Conservation (phyloP, 345 rosid species). For the Linum usitatissimum region DNA sequence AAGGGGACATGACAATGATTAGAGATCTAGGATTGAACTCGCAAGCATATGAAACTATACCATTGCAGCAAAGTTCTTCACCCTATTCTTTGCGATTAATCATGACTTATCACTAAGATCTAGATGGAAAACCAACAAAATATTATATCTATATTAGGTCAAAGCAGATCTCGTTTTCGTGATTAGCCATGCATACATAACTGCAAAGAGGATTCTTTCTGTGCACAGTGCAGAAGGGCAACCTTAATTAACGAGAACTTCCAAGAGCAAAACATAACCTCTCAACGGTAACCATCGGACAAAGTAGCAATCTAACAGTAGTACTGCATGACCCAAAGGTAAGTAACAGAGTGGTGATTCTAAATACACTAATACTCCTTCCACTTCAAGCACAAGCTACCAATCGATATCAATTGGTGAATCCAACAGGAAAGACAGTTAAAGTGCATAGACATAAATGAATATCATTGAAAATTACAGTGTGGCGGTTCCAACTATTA, state of each 20-base stretch:
- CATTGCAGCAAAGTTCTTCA: not conserved
- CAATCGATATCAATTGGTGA: not conserved
- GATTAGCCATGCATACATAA: no score
- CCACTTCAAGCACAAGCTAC: not conserved
- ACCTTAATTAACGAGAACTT: no score
- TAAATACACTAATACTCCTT: not conserved
- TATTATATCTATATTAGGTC: not conserved
- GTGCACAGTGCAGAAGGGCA: not conserved
- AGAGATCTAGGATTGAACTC: not conserved
- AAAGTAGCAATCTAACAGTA: not conserved
- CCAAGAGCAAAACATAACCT: not conserved
- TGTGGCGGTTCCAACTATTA: not conserved
- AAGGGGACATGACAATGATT: not conserved
- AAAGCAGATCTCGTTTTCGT: no score
- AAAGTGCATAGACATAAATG: not conserved
- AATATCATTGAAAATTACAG: constrained; percentile 1
- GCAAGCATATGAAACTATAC: not conserved
- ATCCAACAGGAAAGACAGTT: not conserved
- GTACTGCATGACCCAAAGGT: not conserved
- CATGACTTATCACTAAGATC: not conserved
- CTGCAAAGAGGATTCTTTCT: not conserved
- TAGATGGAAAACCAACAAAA: not conserved
- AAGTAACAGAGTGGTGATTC: not conserved
- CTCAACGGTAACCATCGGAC: not conserved
- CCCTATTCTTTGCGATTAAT: not conserved